phyloP scores from a whole-genome alignment of 345 rosid genomes.

The Firmiana major region DNA sequence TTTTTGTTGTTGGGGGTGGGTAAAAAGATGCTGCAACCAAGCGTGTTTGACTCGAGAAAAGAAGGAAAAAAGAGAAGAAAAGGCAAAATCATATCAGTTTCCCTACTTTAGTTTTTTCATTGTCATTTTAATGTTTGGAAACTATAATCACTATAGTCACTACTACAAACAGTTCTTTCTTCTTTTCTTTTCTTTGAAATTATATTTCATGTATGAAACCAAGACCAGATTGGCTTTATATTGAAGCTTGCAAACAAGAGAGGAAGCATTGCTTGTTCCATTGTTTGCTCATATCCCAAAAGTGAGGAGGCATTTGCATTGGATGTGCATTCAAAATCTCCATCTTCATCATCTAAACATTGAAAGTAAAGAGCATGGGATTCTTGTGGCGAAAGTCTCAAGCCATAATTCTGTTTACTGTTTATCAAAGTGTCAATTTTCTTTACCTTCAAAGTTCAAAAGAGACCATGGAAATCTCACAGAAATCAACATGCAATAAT shows the following conservation, averaged over 20 bases:
- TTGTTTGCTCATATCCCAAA: background rate
- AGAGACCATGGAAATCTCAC: background rate
- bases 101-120: conserved; percentile 15
- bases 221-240: conserved; percentile 11
- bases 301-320: background rate
- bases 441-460: background rate
- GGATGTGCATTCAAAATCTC: background rate
- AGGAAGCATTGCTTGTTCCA: background rate
- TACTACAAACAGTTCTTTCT: background rate
- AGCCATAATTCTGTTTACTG: conserved; percentile 3
- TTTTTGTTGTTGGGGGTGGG: conserved; percentile 23
- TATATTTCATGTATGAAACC: background rate
- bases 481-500: background rate
- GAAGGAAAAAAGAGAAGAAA: background rate
- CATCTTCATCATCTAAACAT: background rate
- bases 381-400: conserved; percentile 6
- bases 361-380: background rate
- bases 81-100: conserved; percentile 12
- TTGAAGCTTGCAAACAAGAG: conserved; percentile 19
- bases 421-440: background rate
- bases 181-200: background rate
- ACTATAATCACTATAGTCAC: conserved; percentile 9
- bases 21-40: conserved; percentile 19
- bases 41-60: conserved; percentile 24
- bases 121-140: conserved; percentile 19